Percentiles rank a stretch among this genome's conserved stretches.
These are phyloP conservation scores for Hymenochaete sp. DNA, from an alignment of 1,284 basidiomycete genomes.

Conservation along the genomic window DNA sequence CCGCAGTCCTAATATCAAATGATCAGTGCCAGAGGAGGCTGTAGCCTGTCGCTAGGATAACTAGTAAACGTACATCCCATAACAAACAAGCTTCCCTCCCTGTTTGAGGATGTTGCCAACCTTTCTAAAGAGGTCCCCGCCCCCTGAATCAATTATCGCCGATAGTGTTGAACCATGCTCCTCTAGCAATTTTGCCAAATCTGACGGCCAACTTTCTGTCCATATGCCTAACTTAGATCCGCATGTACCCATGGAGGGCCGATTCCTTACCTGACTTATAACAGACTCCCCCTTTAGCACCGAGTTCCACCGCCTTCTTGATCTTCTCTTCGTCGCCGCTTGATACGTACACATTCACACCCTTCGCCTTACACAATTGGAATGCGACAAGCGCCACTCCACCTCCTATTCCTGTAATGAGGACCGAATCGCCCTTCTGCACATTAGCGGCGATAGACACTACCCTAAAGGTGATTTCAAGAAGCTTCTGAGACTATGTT, in stretches of 20 bases:
- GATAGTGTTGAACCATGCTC: constrained; percentile 41
- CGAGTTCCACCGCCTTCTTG: constrained; percentile 52
- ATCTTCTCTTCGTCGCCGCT: constrained; percentile 69
- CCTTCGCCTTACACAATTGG: constrained; percentile 69
- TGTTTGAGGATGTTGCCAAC: constrained; percentile 50
- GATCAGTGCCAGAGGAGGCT: constrained; percentile 7
- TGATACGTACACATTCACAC: constrained; percentile 79
- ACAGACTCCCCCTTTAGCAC: constrained; percentile 71
- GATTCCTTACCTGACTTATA: constrained; percentile 56
- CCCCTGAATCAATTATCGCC: constrained; percentile 75
- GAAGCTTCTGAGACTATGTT: neutral
- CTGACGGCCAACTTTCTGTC: constrained; percentile 57
- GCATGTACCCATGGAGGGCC: neutral
- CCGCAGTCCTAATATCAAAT: constrained; percentile 50
- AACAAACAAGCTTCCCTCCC: constrained; percentile 69
- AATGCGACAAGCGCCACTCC: constrained; percentile 75
- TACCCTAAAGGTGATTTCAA: constrained; percentile 38
- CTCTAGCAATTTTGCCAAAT: constrained; percentile 45
- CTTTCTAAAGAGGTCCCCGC: constrained; percentile 65
- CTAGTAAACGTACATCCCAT: constrained; percentile 54
- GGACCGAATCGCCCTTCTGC: constrained; percentile 57
- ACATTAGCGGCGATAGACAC: constrained; percentile 62
- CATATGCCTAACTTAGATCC: neutral
- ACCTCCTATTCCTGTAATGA: constrained; percentile 76
- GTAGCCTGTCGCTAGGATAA: constrained; percentile 16